Evolutionary conservation across 768 basidiomycete genomes (phyloP).

Genomic region (Lactarius indigo): DNA sequence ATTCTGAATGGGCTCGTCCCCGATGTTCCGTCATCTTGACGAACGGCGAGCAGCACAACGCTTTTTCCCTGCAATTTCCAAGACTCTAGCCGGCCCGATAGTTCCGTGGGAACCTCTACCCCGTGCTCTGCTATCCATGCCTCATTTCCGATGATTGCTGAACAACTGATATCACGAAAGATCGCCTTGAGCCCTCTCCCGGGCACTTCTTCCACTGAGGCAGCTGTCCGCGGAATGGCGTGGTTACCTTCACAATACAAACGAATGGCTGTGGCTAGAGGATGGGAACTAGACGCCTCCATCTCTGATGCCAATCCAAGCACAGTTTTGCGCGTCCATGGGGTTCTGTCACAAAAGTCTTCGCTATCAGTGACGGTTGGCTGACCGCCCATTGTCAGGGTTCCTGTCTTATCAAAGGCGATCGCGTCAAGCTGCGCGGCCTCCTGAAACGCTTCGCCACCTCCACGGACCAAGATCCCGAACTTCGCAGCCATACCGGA

Average conservation of each 20-base stretch:
- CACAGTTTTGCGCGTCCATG: slow-evolving; percentile 38
- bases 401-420: slow-evolving; percentile 88
- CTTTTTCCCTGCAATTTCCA: slow-evolving; percentile 73
- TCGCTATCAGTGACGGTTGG: slow-evolving; percentile 57
- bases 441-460: slow-evolving; percentile 87
- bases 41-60: slow-evolving; percentile 56
- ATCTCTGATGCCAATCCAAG: slow-evolving; percentile 53
- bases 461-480: slow-evolving; percentile 79
- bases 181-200: slow-evolving; percentile 60
- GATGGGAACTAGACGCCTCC: slow-evolving; percentile 60
- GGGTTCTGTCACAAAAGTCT: slow-evolving; percentile 27
- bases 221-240: slow-evolving; percentile 34
- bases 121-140: slow-evolving; percentile 55
- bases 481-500: slow-evolving; percentile 73
- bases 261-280: slow-evolving; percentile 58
- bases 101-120: slow-evolving; percentile 33
- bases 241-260: slow-evolving; percentile 41
- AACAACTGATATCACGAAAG: slow-evolving; percentile 40
- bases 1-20: slow-evolving; percentile 31
- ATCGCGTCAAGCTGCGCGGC: slow-evolving; percentile 69
- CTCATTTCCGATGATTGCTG: slow-evolving; percentile 67
- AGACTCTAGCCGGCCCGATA: slow-evolving; percentile 34
- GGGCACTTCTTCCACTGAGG: slow-evolving; percentile 53
- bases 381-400: slow-evolving; percentile 65
- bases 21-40: slow-evolving; percentile 1